Evolutionary conservation across 495 filamentous ascomycete genomes (phyloP).

Genomic region (Zalerion maritima): DNA sequence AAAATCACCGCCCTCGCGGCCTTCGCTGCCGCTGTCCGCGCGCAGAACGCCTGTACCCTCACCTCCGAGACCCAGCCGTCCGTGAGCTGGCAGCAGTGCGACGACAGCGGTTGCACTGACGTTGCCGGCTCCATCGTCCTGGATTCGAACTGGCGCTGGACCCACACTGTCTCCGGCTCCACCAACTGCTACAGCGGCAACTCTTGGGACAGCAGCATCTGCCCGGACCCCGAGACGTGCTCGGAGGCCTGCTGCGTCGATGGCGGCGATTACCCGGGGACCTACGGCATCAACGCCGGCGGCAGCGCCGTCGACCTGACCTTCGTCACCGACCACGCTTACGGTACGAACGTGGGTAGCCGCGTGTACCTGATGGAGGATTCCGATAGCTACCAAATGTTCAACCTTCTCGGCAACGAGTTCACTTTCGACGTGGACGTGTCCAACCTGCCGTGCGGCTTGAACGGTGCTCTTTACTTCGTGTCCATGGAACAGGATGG

Average conservation of each 20-base stretch:
- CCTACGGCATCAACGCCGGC: conserved; percentile 40
- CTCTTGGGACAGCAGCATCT: conserved; percentile 39
- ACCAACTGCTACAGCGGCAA: conserved; percentile 49
- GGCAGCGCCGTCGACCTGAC: conserved; percentile 40
- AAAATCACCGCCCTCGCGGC: conserved; percentile 14
- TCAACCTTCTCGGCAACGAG: conserved; percentile 46
- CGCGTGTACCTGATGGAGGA: conserved; percentile 46
- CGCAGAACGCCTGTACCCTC: conserved; percentile 36
- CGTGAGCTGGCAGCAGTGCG: conserved; percentile 41
- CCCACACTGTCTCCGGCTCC: conserved; percentile 32
- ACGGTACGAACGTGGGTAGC: conserved; percentile 36
- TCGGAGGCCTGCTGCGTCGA: conserved; percentile 46
- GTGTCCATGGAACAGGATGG: conserved; percentile 50
- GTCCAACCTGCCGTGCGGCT: conserved; percentile 49
- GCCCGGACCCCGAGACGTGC: conserved; percentile 37
- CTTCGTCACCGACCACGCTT: conserved; percentile 31
- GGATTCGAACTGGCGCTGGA: conserved; percentile 53
- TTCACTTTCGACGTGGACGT: conserved; percentile 57
- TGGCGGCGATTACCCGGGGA: conserved; percentile 40
- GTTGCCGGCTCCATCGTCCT: conserved; percentile 47
- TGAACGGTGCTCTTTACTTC: conserved; percentile 61
- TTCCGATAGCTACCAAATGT: conserved; percentile 38
- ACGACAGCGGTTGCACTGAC: too few relatives aligned
- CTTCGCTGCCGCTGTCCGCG: conserved; percentile 21
- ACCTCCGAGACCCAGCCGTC: conserved; percentile 40